phyloP scores from a whole-genome alignment of 805 yeast genomes.

The Ogataea nonfermentans region DNA sequence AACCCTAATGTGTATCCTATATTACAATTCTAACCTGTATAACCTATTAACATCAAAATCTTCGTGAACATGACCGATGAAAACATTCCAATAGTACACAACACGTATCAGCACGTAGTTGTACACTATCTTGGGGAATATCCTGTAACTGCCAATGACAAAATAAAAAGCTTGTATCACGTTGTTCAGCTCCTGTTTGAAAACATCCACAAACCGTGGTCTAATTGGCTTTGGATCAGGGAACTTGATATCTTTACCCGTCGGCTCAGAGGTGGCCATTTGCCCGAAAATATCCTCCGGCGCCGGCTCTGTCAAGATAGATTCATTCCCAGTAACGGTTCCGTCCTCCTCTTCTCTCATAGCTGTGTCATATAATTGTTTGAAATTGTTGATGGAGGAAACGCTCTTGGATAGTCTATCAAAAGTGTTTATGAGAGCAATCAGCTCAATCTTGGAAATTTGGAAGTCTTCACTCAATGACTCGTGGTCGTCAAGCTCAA shows the following conservation, averaged over 20 bases:
- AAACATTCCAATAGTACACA: conserved; percentile 66
- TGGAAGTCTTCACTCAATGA: conserved; percentile 31
- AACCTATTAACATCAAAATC: conserved; percentile 34
- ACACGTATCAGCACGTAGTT: conserved; percentile 47
- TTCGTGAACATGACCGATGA: conserved; percentile 57
- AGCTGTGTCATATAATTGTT: conserved; percentile 45
- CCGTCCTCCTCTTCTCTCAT: conserved; percentile 29
- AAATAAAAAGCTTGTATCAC: conserved; percentile 62
- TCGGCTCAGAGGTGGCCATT: conserved; percentile 20
- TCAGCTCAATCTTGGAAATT: conserved; percentile 72
- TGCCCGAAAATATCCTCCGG: conserved; percentile 54
- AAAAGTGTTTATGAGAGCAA: conserved; percentile 88
- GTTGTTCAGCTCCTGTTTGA: conserved; percentile 49
- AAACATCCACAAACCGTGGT: conserved; percentile 38
- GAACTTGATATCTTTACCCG: conserved; percentile 24
- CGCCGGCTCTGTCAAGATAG: conserved; percentile 17
- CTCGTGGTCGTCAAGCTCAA: conserved; percentile 54
- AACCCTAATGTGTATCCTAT: conserved; percentile 5
- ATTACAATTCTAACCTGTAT: conserved; percentile 26
- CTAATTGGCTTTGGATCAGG: conserved; percentile 16
- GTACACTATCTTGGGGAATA: conserved; percentile 65
- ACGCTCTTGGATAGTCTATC: conserved; percentile 88
- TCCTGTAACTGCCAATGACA: conserved; percentile 61
- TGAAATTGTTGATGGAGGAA: conserved; percentile 70
- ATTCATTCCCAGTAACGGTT: conserved; percentile 6